Conservation (phyloP, 768 basidiomycete species). For the Pulveroboletus sp. region DNA sequence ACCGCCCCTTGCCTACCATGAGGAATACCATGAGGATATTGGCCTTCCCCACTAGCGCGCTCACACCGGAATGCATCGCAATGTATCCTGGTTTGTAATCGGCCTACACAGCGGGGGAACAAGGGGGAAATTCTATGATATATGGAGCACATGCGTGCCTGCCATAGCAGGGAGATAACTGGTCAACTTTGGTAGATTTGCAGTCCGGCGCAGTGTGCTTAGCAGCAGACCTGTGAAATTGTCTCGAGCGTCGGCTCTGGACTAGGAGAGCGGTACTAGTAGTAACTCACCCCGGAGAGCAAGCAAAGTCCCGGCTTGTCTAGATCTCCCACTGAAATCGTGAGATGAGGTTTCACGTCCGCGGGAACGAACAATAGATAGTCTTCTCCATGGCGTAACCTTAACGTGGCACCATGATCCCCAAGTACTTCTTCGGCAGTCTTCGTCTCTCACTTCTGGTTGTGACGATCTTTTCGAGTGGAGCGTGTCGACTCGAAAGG, state of each 20-base stretch:
- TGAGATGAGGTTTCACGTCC: neutral
- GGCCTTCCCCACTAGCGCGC: neutral
- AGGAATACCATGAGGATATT: neutral
- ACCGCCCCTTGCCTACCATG: conserved; percentile 3
- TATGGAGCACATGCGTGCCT: neutral
- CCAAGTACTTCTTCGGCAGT: too few relatives aligned
- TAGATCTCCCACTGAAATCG: too few relatives aligned
- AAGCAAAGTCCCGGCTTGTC: too few relatives aligned
- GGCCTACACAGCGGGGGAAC: neutral
- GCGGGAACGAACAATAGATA: neutral
- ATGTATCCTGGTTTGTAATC: conserved; percentile 3
- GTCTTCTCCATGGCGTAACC: neutral
- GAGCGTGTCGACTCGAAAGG: too few relatives aligned
- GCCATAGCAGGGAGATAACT: neutral
- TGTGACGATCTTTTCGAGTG: too few relatives aligned
- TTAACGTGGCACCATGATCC: too few relatives aligned
- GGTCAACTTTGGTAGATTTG: too few relatives aligned
- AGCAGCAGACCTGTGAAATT: too few relatives aligned
- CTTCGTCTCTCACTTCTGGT: too few relatives aligned
- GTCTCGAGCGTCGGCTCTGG: too few relatives aligned
- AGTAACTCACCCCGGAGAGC: neutral
- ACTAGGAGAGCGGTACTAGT: too few relatives aligned
- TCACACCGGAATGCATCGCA: neutral
- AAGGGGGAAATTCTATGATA: neutral
- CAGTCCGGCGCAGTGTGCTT: too few relatives aligned